These are phyloP conservation scores for Isoetes engelmannii DNA, from an alignment of 83 land plant species.

Conservation along the genomic window DNA sequence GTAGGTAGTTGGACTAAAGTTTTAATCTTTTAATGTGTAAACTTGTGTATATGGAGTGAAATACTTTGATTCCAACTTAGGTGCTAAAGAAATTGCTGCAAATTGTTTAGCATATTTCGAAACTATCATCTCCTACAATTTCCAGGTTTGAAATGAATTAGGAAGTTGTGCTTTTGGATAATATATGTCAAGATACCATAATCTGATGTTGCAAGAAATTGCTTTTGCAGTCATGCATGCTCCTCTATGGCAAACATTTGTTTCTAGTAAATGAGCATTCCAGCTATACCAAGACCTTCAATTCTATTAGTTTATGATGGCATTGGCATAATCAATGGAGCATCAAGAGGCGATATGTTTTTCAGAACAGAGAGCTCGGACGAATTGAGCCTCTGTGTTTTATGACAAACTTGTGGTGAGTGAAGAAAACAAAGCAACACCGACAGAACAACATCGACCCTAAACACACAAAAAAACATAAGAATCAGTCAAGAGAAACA, in stretches of 20 bases:
- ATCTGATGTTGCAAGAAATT: background rate
- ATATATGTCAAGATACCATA: background rate
- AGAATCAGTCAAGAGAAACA: no score
- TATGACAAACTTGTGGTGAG: no score
- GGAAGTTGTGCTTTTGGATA: background rate
- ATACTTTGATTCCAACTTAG: slow-evolving; percentile 46
- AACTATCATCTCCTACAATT: slow-evolving; percentile 44
- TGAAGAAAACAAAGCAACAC: no score
- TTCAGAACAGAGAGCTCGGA: no score
- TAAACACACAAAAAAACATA: no score
- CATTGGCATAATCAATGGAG: no score
- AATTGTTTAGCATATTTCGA: slow-evolving; percentile 65
- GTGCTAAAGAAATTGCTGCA: slow-evolving; percentile 65
- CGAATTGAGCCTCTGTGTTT: no score
- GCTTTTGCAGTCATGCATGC: slow-evolving; percentile 54
- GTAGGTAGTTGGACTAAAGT: slow-evolving; percentile 53
- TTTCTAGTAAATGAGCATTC: no score
- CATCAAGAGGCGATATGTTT: no score
- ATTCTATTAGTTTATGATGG: no score
- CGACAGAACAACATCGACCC: no score
- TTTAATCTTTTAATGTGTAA: background rate
- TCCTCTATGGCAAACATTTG: slow-evolving; percentile 88
- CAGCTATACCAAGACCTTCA: no score
- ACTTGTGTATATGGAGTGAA: background rate
- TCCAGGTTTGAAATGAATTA: slow-evolving; percentile 32